These are phyloP conservation scores for Syzygium malaccense DNA, from an alignment of 441 rosid genomes.

Conservation along the genomic window DNA sequence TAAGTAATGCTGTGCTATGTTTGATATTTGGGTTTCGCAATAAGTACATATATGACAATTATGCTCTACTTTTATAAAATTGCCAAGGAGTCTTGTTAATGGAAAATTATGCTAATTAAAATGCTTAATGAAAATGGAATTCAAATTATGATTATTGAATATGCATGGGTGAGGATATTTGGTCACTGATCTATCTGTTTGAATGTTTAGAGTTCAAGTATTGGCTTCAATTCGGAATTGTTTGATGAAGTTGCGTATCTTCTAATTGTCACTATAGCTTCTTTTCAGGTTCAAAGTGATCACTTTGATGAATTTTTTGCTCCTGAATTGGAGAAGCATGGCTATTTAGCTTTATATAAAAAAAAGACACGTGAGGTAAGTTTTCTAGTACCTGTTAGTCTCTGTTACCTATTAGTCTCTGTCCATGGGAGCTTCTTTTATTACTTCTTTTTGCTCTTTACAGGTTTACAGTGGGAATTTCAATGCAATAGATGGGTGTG, in stretches of 20 bases:
- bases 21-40: neutral
- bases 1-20: neutral
- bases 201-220: neutral
- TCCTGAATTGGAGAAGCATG: conserved; percentile 19
- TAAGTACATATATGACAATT: neutral
- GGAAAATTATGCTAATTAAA: neutral
- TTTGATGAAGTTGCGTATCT: neutral
- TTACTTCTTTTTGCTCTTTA: neutral
- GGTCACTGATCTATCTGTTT: neutral
- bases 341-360: conserved; percentile 23
- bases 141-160: neutral
- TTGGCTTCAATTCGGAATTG: neutral
- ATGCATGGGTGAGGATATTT: neutral
- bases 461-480: conserved; percentile 14
- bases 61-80: neutral
- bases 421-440: neutral
- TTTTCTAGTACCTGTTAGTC: neutral
- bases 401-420: neutral
- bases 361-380: conserved; percentile 13
- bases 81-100: neutral
- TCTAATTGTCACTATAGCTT: conserved; percentile 2
- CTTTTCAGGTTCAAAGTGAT: conserved; percentile 25
- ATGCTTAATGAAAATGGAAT: neutral
- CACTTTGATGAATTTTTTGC: conserved; percentile 21
- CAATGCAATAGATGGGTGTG: conserved; percentile 20